Percentiles rank a stretch among this genome's conserved stretches.
These are phyloP conservation scores for Pyronema omphalodes DNA, from an alignment of 495 filamentous ascomycete genomes.

Conservation along the genomic window DNA sequence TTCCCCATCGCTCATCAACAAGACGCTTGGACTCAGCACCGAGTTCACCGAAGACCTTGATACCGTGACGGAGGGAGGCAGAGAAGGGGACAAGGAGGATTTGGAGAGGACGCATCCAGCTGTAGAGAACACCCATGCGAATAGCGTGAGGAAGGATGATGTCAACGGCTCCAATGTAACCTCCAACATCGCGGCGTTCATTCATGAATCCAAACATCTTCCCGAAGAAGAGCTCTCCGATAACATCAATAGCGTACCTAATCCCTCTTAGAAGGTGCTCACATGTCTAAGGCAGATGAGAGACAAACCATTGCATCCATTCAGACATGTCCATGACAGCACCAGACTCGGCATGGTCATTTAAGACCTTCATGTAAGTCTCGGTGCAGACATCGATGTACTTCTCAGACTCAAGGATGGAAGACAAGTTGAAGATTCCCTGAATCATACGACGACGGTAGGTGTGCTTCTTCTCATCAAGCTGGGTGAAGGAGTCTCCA, in stretches of 20 bases:
- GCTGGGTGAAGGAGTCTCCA: slow-evolving; percentile 19
- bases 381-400: background rate
- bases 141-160: slow-evolving; percentile 15
- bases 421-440: slow-evolving; percentile 16
- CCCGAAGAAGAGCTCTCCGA: slow-evolving; percentile 28
- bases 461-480: slow-evolving; percentile 17
- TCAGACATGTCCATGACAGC: slow-evolving; percentile 4
- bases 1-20: slow-evolving; percentile 1
- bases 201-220: slow-evolving; percentile 27
- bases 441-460: slow-evolving; percentile 14
- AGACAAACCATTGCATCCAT: slow-evolving; percentile 12
- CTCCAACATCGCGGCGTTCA: slow-evolving; percentile 16
- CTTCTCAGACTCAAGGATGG: background rate
- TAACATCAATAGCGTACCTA: slow-evolving; percentile 26
- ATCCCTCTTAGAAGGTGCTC: background rate
- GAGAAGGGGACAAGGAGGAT: background rate
- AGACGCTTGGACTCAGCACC: background rate
- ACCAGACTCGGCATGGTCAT: background rate
- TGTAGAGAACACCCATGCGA: slow-evolving; percentile 1
- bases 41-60: background rate
- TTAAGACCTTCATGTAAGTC: background rate
- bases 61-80: background rate
- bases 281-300: background rate
- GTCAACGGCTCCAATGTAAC: slow-evolving; percentile 20
- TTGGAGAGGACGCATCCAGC: slow-evolving; percentile 1